Percentiles rank a stretch among this genome's conserved stretches.
Conservation (phyloP, 768 basidiomycete species). For the Boletus subparvulus region DNA sequence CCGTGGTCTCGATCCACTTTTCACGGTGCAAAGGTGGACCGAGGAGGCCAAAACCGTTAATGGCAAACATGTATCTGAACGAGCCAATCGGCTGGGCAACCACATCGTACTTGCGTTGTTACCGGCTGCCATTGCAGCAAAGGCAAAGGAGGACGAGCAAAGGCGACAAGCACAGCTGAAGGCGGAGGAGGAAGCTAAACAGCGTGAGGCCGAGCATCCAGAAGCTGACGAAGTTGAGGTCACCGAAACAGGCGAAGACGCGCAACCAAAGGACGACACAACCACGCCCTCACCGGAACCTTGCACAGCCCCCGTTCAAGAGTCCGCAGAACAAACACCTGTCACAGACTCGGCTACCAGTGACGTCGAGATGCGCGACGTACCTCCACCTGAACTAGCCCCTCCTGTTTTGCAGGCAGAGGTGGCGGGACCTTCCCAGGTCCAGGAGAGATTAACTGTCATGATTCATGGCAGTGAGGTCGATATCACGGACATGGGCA, state of each 20-base stretch:
- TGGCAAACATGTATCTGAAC: slow-evolving; percentile 68
- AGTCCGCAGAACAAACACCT: slow-evolving; percentile 17
- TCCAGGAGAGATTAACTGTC: slow-evolving; percentile 75
- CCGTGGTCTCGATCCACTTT: slow-evolving; percentile 68
- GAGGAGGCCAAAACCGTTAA: slow-evolving; percentile 85
- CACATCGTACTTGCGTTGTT: slow-evolving; percentile 74
- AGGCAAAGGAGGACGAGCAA: slow-evolving; percentile 41
- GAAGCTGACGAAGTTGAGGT: slow-evolving; percentile 35
- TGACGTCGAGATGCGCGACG: slow-evolving; percentile 56
- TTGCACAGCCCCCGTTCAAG: slow-evolving; percentile 7
- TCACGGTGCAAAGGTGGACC: slow-evolving; percentile 84
- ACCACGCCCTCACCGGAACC: slow-evolving; percentile 13
- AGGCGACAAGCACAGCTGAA: slow-evolving; percentile 48
- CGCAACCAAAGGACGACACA: slow-evolving; percentile 15
- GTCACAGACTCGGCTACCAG: slow-evolving; percentile 32
- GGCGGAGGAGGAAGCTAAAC: slow-evolving; percentile 48
- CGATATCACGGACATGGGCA: slow-evolving; percentile 98
- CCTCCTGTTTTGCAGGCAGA: slow-evolving; percentile 18
- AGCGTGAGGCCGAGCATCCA: slow-evolving; percentile 37
- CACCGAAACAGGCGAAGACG: slow-evolving; percentile 28
- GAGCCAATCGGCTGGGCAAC: slow-evolving; percentile 63
- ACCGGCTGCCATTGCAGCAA: slow-evolving; percentile 71
- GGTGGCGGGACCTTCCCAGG: slow-evolving; percentile 34
- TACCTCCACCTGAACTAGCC: slow-evolving; percentile 20
- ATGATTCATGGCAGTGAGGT: slow-evolving; percentile 89